Evolutionary conservation across 306 rosid genomes (phyloP).

Genomic region (Medicago ruthenica): DNA sequence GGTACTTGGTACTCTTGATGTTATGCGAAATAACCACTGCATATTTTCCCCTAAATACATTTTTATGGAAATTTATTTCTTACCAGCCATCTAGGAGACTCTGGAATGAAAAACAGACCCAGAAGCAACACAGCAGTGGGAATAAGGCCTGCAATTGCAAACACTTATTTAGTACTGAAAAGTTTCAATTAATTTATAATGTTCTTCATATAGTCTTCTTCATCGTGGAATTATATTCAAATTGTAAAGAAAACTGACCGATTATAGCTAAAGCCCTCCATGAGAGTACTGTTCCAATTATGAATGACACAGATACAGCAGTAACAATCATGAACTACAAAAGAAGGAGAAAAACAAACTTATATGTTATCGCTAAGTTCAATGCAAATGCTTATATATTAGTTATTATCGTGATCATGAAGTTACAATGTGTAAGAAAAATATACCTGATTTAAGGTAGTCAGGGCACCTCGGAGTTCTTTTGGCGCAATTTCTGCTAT

Average conservation of each 20-base stretch:
- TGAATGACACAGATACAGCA: slow-evolving; percentile 74
- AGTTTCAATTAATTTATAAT: neutral
- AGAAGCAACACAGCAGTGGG: slow-evolving; percentile 74
- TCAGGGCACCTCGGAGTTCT: slow-evolving; percentile 80
- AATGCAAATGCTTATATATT: neutral
- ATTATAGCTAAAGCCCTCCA: slow-evolving; percentile 82
- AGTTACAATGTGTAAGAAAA: neutral
- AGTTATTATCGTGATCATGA: neutral
- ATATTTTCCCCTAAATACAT: neutral
- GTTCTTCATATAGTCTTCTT: slow-evolving; percentile 1
- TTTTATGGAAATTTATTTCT: slow-evolving; percentile 32
- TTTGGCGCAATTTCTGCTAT: slow-evolving; percentile 94
- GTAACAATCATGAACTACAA: slow-evolving; percentile 77
- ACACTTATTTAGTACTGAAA: slow-evolving; percentile 40
- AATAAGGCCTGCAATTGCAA: slow-evolving; percentile 76
- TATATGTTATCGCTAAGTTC: slow-evolving; percentile 11
- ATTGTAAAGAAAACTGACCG: slow-evolving; percentile 53
- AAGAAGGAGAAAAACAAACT: slow-evolving; percentile 4
- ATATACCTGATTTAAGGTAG: slow-evolving; percentile 84
- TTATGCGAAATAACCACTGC: neutral
- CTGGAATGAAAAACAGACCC: slow-evolving; percentile 90
- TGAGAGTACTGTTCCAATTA: slow-evolving; percentile 74
- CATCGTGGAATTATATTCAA: slow-evolving; percentile 17
- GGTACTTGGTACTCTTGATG: neutral
- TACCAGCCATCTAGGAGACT: slow-evolving; percentile 99